These are phyloP conservation scores for Terfezia boudieri DNA, from an alignment of 495 filamentous ascomycete species.

Conservation along the genomic window DNA sequence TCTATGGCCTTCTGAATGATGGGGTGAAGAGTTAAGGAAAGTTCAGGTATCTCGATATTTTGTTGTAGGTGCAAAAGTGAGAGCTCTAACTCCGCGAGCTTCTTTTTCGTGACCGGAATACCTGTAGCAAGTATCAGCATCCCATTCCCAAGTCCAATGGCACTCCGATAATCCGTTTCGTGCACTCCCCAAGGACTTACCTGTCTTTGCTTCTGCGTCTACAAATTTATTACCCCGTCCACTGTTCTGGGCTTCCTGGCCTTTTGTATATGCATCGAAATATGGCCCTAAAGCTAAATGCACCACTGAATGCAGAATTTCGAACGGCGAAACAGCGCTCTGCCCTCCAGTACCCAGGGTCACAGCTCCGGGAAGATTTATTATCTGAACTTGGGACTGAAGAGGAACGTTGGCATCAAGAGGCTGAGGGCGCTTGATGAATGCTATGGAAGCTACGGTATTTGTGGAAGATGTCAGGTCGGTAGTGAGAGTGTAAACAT, in stretches of 20 bases:
- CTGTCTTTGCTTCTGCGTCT: conserved; percentile 68
- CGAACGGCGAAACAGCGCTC: conserved; percentile 63
- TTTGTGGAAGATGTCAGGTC: conserved; percentile 59
- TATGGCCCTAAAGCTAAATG: conserved; percentile 77
- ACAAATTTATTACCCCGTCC: conserved; percentile 30
- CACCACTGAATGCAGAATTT: conserved; percentile 68
- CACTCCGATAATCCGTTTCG: neutral
- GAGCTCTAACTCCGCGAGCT: conserved; percentile 76
- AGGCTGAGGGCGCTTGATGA: conserved; percentile 70
- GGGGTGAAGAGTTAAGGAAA: conserved; percentile 65
- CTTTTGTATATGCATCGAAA: conserved; percentile 83
- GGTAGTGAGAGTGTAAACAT: conserved; percentile 47
- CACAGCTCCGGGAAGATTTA: conserved; percentile 65
- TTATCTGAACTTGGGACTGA: conserved; percentile 65
- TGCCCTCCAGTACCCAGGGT: conserved; percentile 37
- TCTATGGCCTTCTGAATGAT: conserved; percentile 66
- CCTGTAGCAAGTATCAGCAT: conserved; percentile 21
- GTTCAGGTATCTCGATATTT: conserved; percentile 88
- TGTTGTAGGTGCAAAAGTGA: conserved; percentile 80
- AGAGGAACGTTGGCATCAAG: conserved; percentile 64
- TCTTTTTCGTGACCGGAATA: conserved; percentile 90
- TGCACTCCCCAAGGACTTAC: conserved; percentile 1
- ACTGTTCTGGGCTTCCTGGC: conserved; percentile 43
- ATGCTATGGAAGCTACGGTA: conserved; percentile 65
- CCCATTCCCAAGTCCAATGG: too few species aligned